These are phyloP conservation scores for Hylodesmum podocarpum DNA, from an alignment of 306 rosid genomes.

Conservation along the genomic window DNA sequence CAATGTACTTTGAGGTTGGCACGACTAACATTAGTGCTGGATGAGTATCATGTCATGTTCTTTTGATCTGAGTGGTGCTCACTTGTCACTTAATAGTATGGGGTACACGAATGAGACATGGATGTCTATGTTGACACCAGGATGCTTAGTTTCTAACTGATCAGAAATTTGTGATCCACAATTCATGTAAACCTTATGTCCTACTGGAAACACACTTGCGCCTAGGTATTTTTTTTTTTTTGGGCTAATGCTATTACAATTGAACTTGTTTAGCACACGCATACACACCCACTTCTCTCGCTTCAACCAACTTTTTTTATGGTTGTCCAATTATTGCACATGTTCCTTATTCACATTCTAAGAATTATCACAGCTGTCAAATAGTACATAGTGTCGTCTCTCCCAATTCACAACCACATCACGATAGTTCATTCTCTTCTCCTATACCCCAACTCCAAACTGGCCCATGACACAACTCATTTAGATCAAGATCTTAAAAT, in stretches of 20 bases:
- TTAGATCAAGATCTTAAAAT: background rate
- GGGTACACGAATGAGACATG: background rate
- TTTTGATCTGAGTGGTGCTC: background rate
- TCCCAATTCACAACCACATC: background rate
- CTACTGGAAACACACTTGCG: background rate
- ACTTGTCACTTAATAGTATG: background rate
- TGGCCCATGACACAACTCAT: background rate
- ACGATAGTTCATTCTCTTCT: background rate
- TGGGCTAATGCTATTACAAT: background rate
- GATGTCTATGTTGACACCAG: background rate
- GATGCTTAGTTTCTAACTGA: background rate
- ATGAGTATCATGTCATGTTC: background rate
- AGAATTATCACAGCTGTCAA: conserved; percentile 14
- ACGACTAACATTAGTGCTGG: background rate
- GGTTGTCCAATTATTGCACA: conserved; percentile 48
- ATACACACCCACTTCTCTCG: background rate
- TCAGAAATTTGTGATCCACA: background rate
- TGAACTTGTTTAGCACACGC: background rate
- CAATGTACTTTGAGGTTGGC: background rate
- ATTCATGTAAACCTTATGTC: background rate
- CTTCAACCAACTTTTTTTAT: background rate
- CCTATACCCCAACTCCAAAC: conserved; percentile 14
- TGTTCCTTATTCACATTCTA: conserved; percentile 32
- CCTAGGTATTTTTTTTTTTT: background rate
- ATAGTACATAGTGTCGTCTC: conserved; percentile 10